Evolutionary conservation across 116 monocot genomes (phyloP), one percentile per base, ranked within the genome.

Genomic region (Dioscorea cayenensis): DNA sequence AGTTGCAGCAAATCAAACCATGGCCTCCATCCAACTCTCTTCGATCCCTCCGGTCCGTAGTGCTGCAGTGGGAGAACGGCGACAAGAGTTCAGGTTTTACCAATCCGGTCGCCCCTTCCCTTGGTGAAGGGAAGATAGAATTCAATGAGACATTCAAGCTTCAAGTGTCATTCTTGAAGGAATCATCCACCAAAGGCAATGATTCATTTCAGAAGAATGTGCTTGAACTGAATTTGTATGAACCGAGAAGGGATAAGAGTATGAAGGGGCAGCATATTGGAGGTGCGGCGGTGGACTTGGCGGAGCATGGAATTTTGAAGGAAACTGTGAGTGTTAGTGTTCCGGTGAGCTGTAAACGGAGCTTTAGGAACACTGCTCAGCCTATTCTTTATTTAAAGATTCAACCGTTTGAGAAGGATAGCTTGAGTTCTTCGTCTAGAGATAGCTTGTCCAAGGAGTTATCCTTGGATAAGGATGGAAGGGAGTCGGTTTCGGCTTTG

Each of bases 11-110:
- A 82, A 89, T 95, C 73, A 92, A 82, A 70, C 92, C 92, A 79
- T 95, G 95, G 95, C 92, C 95, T 1, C 82, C 95, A 7, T 89
- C 87, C 37, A 80, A 87, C 37, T 89, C 95, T 25, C 75, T 95
- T 27, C 83, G 79, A 58, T 77, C 84, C 4, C 72, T 95, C 29
- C 80, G 78, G 18, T 76, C 89, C 4, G 89, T 92, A 13, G 80
- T 85, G 13, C 81, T 95, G 17, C 83, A 83, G 1, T 95, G 92
- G 95, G 87, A 87, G 71, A 89, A 92, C 64, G 89, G 92, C 2
- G 83, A 82, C 65, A 49, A 63, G 28, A 82, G 19, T 63, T 79
- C 85, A 2, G 89, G 89, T 2, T 81, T 74, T 35, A 85, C 83
- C 1, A 72, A 36, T 10, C 68, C 80, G 0, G 83, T 81, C 5